A percentile compares a stretch with the other conserved stretches of the same genome.
Evolutionary conservation across 2,329 filamentous ascomycete genomes (phyloP).

Genomic region (Monascus ruber): DNA sequence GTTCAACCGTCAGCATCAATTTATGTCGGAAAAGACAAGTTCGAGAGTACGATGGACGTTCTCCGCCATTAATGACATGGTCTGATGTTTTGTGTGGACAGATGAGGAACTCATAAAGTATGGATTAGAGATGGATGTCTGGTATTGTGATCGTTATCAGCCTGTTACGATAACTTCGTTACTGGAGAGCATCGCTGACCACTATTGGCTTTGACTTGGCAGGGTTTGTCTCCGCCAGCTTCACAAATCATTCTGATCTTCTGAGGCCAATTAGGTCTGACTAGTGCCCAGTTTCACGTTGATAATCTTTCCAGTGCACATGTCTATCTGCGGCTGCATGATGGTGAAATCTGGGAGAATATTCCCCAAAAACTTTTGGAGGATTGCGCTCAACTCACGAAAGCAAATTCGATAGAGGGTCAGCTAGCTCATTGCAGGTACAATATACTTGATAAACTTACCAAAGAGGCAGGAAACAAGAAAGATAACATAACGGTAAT

Average conservation of each 20-base stretch:
- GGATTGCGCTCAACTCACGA: constrained; percentile 94
- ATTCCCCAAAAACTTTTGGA: constrained; percentile 64
- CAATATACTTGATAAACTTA: constrained; percentile 5
- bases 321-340: constrained; percentile 77
- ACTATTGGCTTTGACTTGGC: background rate
- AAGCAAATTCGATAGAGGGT: constrained; percentile 98
- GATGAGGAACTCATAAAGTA: constrained; percentile 94
- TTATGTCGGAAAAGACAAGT: constrained; percentile 98
- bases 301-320: constrained; percentile 96
- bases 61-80: constrained; percentile 1
- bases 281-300: constrained; percentile 64
- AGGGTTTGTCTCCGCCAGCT: constrained; percentile 20
- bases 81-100: constrained; percentile 29
- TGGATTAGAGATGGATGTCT: constrained; percentile 91
- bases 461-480: constrained; percentile 62
- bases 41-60: constrained; percentile 62
- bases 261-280: constrained; percentile 3
- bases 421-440: constrained; percentile 7
- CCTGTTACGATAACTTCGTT: background rate
- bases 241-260: no score
- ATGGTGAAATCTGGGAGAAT: constrained; percentile 71
- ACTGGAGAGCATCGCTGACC: constrained; percentile 3
- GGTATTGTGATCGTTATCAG: constrained; percentile 40
- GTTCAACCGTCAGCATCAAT: constrained; percentile 75
- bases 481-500: constrained; percentile 96